These are phyloP conservation scores for Ligustrum vulgare DNA, from an alignment of 257 asterid genomes.

Conservation along the genomic window DNA sequence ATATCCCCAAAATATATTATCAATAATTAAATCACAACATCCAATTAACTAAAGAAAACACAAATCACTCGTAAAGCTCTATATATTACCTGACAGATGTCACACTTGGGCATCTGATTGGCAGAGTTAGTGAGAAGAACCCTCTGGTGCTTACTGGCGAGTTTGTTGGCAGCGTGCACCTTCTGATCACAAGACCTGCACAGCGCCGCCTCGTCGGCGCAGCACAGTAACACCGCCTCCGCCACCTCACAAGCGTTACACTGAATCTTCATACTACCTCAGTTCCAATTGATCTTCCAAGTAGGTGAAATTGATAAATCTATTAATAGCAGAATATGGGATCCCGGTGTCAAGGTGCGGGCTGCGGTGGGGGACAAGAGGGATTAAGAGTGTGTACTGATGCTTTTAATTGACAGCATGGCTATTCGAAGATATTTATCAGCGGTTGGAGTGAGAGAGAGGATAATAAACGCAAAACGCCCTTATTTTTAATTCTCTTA, in stretches of 20 bases:
- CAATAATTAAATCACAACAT: not conserved
- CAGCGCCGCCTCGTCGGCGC: constrained; percentile 93
- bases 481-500: too few species aligned
- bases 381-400: constrained; percentile 9
- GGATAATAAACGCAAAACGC: too few species aligned
- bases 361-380: not conserved
- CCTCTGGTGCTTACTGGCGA: constrained; percentile 78
- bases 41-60: not conserved
- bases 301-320: not conserved
- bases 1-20: not conserved
- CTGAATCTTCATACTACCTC: constrained; percentile 75
- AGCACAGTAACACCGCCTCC: constrained; percentile 76
- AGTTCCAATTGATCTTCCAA: not conserved
- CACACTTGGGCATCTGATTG: constrained; percentile 78
- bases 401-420: not conserved
- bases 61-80: not conserved
- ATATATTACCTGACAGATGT: constrained; percentile 75
- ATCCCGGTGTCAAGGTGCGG: not conserved
- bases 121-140: constrained; percentile 58
- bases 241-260: constrained; percentile 80
- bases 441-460: not conserved
- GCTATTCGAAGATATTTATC: not conserved
- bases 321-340: not conserved
- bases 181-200: constrained; percentile 69
- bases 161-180: constrained; percentile 80